phyloP scores from a whole-genome alignment of 176 grass and related monocot species.

The Musa beccarii region DNA sequence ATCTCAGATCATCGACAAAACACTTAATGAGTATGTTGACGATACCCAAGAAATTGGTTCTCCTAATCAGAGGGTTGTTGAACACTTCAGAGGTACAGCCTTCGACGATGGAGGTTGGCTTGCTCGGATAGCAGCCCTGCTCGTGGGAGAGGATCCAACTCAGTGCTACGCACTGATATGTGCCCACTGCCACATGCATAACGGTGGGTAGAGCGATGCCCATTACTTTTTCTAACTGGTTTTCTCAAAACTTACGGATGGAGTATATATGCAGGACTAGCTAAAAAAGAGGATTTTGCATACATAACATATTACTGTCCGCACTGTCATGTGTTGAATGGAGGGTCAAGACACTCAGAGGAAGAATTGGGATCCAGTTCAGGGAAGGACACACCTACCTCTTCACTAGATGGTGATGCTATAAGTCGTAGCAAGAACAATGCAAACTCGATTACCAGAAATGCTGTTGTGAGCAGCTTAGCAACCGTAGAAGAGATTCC shows the following conservation, averaged over 20 bases:
- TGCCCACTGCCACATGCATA: slow-evolving; percentile 83
- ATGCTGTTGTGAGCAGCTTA: slow-evolving; percentile 16
- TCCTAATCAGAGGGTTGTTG: slow-evolving; percentile 38
- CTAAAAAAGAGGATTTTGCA: slow-evolving; percentile 81
- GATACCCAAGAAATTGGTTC: slow-evolving; percentile 29
- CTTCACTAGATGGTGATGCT: slow-evolving; percentile 20
- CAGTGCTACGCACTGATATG: slow-evolving; percentile 87
- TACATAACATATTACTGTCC: slow-evolving; percentile 90
- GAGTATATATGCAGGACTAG: slow-evolving; percentile 42
- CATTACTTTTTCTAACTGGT: background rate
- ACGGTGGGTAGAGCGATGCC: slow-evolving; percentile 32
- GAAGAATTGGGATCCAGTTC: slow-evolving; percentile 38
- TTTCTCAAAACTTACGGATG: slow-evolving; percentile 3
- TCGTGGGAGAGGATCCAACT: slow-evolving; percentile 95
- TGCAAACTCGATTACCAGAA: background rate
- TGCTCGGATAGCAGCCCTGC: slow-evolving; percentile 63
- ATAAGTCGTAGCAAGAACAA: no score
- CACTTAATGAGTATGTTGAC: slow-evolving; percentile 28
- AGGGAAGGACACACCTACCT: slow-evolving; percentile 41
- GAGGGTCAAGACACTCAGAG: slow-evolving; percentile 29
- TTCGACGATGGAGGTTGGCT: slow-evolving; percentile 62
- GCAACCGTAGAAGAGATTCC: slow-evolving; percentile 20
- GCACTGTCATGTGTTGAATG: slow-evolving; percentile 69
- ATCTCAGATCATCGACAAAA: slow-evolving; percentile 25
- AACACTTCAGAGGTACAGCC: slow-evolving; percentile 53